Conservation (phyloP, 306 rosid species). For the Benincasa hispida region DNA sequence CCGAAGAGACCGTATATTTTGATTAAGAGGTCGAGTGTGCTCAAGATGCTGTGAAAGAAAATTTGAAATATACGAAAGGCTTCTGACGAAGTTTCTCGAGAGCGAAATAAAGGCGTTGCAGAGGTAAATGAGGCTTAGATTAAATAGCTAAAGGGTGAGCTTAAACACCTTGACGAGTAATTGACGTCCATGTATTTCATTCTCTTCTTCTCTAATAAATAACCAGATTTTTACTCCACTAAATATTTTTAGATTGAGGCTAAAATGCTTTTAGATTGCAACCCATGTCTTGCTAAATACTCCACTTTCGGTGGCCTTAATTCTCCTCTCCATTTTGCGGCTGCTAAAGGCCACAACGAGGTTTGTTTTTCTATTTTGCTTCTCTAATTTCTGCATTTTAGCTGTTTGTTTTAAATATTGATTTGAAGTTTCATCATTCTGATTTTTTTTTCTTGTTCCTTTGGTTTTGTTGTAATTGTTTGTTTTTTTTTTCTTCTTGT, state of each 20-base stretch:
- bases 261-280: slow-evolving; percentile 81
- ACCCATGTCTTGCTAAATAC: slow-evolving; percentile 84
- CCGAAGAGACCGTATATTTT: slow-evolving; percentile 81
- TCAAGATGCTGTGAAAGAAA: slow-evolving; percentile 59
- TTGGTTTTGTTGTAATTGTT: background rate
- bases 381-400: too few relatives aligned
- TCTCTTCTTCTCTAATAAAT: background rate
- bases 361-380: slow-evolving; percentile 18
- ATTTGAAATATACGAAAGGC: slow-evolving; percentile 37
- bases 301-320: slow-evolving; percentile 93
- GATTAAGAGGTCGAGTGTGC: slow-evolving; percentile 92
- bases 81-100: slow-evolving; percentile 48
- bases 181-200: slow-evolving; percentile 20
- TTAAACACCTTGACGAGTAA: slow-evolving; percentile 67
- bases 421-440: slow-evolving; percentile 1
- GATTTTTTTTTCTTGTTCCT: background rate
- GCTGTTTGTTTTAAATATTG: too few relatives aligned
- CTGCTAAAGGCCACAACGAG: slow-evolving; percentile 97
- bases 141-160: slow-evolving; percentile 83
- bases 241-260: too few relatives aligned
- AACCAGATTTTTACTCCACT: too few relatives aligned
- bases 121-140: slow-evolving; percentile 86
- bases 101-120: slow-evolving; percentile 42
- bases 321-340: slow-evolving; percentile 97
- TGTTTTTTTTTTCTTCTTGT: background rate